Evolutionary conservation across 2,329 filamentous ascomycete species (phyloP).

Genomic region (Penicillium glabrum): DNA sequence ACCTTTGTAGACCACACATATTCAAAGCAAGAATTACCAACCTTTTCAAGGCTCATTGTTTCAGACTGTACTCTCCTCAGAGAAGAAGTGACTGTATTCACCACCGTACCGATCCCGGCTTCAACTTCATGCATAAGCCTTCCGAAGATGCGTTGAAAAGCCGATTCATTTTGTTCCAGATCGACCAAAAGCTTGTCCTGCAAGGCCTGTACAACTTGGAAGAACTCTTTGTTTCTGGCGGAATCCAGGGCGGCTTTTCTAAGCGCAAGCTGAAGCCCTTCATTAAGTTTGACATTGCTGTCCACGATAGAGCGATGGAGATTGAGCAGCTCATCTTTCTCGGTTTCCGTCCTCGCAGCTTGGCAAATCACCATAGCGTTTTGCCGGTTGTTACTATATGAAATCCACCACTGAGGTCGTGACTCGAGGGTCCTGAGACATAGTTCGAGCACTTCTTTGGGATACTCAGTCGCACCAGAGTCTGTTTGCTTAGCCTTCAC

Average conservation of each 20-base stretch:
- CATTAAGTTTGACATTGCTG: constrained; percentile 35
- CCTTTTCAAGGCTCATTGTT: neutral
- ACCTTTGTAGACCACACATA: neutral
- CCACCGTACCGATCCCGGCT: constrained; percentile 19
- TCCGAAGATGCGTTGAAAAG: constrained; percentile 24
- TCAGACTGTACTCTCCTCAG: constrained; percentile 27
- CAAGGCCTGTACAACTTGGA: constrained; percentile 30
- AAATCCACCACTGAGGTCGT: constrained; percentile 61
- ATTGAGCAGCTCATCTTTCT: constrained; percentile 50
- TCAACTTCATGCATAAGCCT: constrained; percentile 28
- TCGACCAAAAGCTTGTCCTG: constrained; percentile 32
- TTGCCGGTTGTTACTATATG: constrained; percentile 62
- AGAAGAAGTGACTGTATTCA: constrained; percentile 19
- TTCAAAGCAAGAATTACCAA: neutral
- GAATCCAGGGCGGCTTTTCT: constrained; percentile 30
- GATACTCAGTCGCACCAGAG: constrained; percentile 13
- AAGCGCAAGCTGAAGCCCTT: constrained; percentile 36
- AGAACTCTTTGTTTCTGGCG: constrained; percentile 33
- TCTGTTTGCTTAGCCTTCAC: constrained; percentile 21
- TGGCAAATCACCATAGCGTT: constrained; percentile 64
- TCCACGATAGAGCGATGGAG: constrained; percentile 41
- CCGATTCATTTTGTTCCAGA: constrained; percentile 30
- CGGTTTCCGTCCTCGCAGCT: constrained; percentile 58
- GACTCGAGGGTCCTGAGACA: constrained; percentile 58
- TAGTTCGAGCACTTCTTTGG: constrained; percentile 38